Percentiles rank a stretch among this genome's conserved stretches.
Evolutionary conservation across 495 filamentous ascomycete species (phyloP).

Genomic region (Penicillium roqueforti): DNA sequence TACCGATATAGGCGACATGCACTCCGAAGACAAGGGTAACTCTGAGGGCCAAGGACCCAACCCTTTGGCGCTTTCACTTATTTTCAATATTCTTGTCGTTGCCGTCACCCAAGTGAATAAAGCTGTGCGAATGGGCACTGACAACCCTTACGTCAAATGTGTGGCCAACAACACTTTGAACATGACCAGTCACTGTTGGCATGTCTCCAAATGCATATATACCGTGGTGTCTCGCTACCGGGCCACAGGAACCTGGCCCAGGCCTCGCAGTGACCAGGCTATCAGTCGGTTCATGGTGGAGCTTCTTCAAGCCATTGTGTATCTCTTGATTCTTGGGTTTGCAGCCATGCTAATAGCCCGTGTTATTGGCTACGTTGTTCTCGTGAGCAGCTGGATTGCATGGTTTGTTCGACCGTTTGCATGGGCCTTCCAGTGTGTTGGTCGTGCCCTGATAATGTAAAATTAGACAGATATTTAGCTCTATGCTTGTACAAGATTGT

Average conservation of each 20-base stretch:
- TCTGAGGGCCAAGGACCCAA: constrained; percentile 12
- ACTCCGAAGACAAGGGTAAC: constrained; percentile 13
- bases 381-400: constrained; percentile 39
- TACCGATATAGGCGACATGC: constrained; percentile 19
- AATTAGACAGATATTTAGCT: constrained; percentile 1
- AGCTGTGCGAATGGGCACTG: constrained; percentile 20
- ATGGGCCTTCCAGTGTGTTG: constrained; percentile 31
- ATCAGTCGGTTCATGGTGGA: constrained; percentile 31
- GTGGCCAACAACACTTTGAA: constrained; percentile 27
- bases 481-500: constrained; percentile 1
- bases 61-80: constrained; percentile 25
- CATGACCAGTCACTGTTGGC: constrained; percentile 38
- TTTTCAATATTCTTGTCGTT: constrained; percentile 33
- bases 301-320: constrained; percentile 35
- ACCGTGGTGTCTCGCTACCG: constrained; percentile 30
- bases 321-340: constrained; percentile 36
- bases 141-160: constrained; percentile 28
- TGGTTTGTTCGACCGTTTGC: constrained; percentile 43
- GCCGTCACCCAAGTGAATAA: constrained; percentile 29
- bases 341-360: constrained; percentile 31
- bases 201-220: constrained; percentile 29
- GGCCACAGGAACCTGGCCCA: constrained; percentile 35
- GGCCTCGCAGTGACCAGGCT: constrained; percentile 26
- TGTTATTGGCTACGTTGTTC: constrained; percentile 31
- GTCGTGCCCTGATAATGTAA: constrained; percentile 23